Base-by-base conservation (phyloP, 73 alveolate genomes). In the Paraurostyla sp. region DNA sequence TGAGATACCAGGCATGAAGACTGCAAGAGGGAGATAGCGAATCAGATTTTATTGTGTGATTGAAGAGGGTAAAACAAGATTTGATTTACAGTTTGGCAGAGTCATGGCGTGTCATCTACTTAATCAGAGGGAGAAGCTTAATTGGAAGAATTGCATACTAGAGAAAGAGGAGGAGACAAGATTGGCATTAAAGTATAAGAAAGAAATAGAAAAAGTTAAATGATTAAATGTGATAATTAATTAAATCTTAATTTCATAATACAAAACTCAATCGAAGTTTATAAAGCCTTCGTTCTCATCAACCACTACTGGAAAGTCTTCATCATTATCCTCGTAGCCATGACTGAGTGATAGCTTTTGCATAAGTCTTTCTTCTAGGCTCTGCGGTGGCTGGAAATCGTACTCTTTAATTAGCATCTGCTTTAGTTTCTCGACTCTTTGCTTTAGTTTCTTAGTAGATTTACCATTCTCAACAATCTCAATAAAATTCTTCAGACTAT, bases 21-120 rank as follows among this genome's bases (percentile, higher is more conserved):
- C 93, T 29, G 90, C 96, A 0, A 84, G 83, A 50, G 96, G 96
- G 0, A 50, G 89, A 29, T 43, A 76, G 68, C 75, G 30, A 22
- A 40, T 45, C 27, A 91, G 88, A 57, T 49, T 85, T 30, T 59
- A 36, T 23, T 42, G 56, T 27, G 62, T 35, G 59, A 76, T 83
- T 0, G 50, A 54, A 42, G 87, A 41, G 45, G 89, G 78, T 7
- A 52, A 51, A 46, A 78, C 76, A 30, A 78, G 42, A 42, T 80
- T 80, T 51, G 87, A 80, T 45, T 18, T 80, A 15, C 76, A 59
- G 52, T 89, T 62, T 40, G 89, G 87, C 3, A 80, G 89, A 80
- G 92, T 75, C 38, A 40, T 90, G 33, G 92, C 81, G 20, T 90
- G 95, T 43, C 92, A 90, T 25, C 1, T 90, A 11, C 43, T 90